Evolutionary conservation across 768 basidiomycete species (phyloP).

Genomic region (Boletus subparvulus): DNA sequence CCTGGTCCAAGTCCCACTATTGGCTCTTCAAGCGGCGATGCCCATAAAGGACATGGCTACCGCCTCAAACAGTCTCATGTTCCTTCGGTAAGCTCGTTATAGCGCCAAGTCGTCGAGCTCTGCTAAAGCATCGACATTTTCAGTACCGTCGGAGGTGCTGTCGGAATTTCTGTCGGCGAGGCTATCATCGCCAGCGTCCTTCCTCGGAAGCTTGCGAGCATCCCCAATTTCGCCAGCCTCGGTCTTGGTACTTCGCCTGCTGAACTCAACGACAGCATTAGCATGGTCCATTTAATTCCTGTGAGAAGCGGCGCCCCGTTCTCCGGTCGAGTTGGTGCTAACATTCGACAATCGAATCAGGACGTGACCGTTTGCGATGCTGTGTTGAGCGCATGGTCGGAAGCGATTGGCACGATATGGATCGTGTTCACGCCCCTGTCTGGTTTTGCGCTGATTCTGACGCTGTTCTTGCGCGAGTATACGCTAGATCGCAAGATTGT

Average conservation of each 20-base stretch:
- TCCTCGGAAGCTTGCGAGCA: constrained; percentile 30
- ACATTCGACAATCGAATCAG: constrained; percentile 28
- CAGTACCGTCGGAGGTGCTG: constrained; percentile 72
- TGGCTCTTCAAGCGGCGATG: constrained; percentile 84
- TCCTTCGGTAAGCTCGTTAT: constrained; percentile 53
- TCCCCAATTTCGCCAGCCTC: constrained; percentile 33
- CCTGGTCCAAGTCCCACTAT: constrained; percentile 65
- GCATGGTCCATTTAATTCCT: constrained; percentile 36
- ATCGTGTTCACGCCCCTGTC: constrained; percentile 57
- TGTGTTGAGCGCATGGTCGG: constrained; percentile 62
- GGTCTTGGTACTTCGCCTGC: constrained; percentile 39
- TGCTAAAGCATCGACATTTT: constrained; percentile 4
- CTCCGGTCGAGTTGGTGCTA: background rate
- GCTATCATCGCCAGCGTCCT: constrained; percentile 63
- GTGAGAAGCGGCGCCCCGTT: constrained; percentile 5
- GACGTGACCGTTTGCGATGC: constrained; percentile 48
- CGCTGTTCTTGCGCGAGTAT: constrained; percentile 59
- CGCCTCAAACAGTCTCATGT: constrained; percentile 65
- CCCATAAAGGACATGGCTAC: constrained; percentile 88
- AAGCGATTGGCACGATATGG: constrained; percentile 66
- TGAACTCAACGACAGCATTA: constrained; percentile 46
- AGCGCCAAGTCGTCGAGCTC: background rate
- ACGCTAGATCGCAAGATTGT: constrained; percentile 55
- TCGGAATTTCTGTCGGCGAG: constrained; percentile 73
- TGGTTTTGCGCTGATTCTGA: constrained; percentile 49